These are phyloP conservation scores for Hericium rajendrae DNA, from an alignment of 768 basidiomycete species.

Conservation along the genomic window DNA sequence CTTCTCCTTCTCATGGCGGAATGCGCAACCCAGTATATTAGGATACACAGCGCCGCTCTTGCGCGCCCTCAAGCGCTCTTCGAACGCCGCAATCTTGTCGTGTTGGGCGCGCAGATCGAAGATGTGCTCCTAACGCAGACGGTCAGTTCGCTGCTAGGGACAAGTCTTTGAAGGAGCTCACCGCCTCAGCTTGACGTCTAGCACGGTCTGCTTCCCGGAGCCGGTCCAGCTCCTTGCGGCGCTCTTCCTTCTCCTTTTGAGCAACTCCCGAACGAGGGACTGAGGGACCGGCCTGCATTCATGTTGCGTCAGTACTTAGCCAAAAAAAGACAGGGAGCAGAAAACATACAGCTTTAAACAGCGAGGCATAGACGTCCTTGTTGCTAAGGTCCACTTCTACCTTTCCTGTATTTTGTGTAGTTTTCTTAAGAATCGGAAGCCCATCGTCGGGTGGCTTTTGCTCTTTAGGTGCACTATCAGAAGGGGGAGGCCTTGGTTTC, in stretches of 20 bases:
- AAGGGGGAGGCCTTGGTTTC: not conserved
- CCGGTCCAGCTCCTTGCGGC: constrained; percentile 18
- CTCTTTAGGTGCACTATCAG: not conserved
- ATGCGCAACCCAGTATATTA: constrained; percentile 13
- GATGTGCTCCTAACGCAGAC: constrained; percentile 11
- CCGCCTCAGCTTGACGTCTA: constrained; percentile 14
- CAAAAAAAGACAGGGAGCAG: not conserved
- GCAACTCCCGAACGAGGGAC: constrained; percentile 16
- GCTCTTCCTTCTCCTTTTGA: constrained; percentile 18
- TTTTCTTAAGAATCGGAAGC: constrained; percentile 10
- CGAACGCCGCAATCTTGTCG: constrained; percentile 17
- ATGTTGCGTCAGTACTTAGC: not conserved
- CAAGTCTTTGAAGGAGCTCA: constrained; percentile 1
- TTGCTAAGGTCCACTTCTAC: constrained; percentile 16
- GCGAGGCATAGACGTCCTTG: constrained; percentile 13
- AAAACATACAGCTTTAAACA: constrained; percentile 16
- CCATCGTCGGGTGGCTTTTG: constrained; percentile 5
- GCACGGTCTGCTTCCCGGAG: constrained; percentile 21
- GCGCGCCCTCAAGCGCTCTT: constrained; percentile 13
- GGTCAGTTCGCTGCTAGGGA: not conserved
- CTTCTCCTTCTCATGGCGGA: constrained; percentile 13
- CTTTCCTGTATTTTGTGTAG: constrained; percentile 8
- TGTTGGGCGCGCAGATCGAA: constrained; percentile 19
- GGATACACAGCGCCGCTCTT: constrained; percentile 13
- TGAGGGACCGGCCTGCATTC: constrained; percentile 9